Percentiles rank a stretch among this genome's conserved stretches.
These are phyloP conservation scores for Plicaturopsis crispa DNA, from an alignment of 768 basidiomycete genomes.

Conservation along the genomic window DNA sequence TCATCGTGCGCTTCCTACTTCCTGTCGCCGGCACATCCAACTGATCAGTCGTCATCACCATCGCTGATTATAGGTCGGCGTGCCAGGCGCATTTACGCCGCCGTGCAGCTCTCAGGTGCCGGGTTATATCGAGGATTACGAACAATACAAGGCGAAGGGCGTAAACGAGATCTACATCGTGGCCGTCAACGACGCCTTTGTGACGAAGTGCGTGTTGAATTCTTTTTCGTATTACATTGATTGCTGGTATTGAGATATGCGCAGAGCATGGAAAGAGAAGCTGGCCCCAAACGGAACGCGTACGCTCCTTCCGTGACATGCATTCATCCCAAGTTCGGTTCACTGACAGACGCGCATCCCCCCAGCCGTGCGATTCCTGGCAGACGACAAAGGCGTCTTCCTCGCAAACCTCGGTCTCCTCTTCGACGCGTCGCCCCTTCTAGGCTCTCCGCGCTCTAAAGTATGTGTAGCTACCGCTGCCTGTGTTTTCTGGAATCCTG, in stretches of 20 bases:
- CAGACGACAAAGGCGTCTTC: conserved; percentile 61
- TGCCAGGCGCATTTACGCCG: conserved; percentile 73
- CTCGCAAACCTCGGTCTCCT: conserved; percentile 46
- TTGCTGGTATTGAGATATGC: no score
- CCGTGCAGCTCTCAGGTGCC: conserved; percentile 61
- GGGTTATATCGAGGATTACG: conserved; percentile 56
- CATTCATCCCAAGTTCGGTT: neutral
- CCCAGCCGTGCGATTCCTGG: conserved; percentile 50
- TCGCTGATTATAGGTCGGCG: conserved; percentile 42
- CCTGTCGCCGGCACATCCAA: neutral
- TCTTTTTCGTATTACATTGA: neutral
- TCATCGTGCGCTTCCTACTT: conserved; percentile 41
- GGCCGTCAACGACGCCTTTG: conserved; percentile 75
- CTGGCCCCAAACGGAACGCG: conserved; percentile 51
- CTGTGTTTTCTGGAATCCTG: neutral
- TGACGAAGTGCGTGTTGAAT: conserved; percentile 33
- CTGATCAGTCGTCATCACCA: neutral
- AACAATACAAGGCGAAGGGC: conserved; percentile 72
- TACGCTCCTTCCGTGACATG: conserved; percentile 19
- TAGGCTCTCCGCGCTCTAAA: conserved; percentile 66
- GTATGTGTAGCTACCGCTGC: conserved; percentile 22
- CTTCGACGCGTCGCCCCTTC: conserved; percentile 52
- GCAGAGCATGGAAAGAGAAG: conserved; percentile 61
- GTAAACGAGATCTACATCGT: conserved; percentile 65
- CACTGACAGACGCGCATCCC: conserved; percentile 7